Evolutionary conservation across 2,329 filamentous ascomycete genomes (phyloP).

Genomic region (Botrytis elliptica): DNA sequence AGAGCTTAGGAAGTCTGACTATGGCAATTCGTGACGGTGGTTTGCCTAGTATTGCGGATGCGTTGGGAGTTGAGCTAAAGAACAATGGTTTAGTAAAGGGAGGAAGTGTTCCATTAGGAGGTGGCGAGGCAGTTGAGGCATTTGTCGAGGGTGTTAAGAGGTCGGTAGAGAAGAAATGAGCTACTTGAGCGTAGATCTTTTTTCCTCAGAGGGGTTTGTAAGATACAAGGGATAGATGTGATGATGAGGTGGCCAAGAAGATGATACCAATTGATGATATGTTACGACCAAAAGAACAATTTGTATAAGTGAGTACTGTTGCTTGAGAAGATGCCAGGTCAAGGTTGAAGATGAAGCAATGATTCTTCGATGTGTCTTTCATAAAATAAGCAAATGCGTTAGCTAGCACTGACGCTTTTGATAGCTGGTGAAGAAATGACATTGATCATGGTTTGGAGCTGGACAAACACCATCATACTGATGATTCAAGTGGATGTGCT

Average conservation of each 20-base stretch:
- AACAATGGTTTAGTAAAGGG: conserved; percentile 81
- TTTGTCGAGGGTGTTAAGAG: conserved; percentile 89
- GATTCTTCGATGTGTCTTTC: not conserved
- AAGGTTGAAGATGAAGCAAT: not conserved
- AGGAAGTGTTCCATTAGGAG: conserved; percentile 79
- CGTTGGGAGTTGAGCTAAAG: conserved; percentile 74
- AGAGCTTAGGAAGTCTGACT: conserved; percentile 81
- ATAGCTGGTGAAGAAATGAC: not conserved
- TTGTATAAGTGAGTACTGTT: conserved; percentile 26
- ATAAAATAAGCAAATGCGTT: not conserved
- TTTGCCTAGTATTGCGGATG: conserved; percentile 84
- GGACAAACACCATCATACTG: not conserved
- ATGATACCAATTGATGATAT: conserved; percentile 14
- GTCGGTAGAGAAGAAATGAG: conserved; percentile 60
- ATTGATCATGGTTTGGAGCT: not conserved
- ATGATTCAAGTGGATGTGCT: not conserved
- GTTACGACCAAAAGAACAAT: conserved; percentile 22
- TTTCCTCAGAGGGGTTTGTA: not conserved
- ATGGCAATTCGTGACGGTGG: conserved; percentile 88
- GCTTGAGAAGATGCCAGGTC: not conserved
- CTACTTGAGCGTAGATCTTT: not conserved
- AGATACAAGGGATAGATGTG: conserved; percentile 1
- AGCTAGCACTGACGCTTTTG: not conserved
- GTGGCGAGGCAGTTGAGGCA: conserved; percentile 83
- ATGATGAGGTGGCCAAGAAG: not conserved